Evolutionary conservation across 2,329 filamentous ascomycete species (phyloP), one percentile per base, ranked within the genome.

Genomic region (Hortaea werneckii): DNA sequence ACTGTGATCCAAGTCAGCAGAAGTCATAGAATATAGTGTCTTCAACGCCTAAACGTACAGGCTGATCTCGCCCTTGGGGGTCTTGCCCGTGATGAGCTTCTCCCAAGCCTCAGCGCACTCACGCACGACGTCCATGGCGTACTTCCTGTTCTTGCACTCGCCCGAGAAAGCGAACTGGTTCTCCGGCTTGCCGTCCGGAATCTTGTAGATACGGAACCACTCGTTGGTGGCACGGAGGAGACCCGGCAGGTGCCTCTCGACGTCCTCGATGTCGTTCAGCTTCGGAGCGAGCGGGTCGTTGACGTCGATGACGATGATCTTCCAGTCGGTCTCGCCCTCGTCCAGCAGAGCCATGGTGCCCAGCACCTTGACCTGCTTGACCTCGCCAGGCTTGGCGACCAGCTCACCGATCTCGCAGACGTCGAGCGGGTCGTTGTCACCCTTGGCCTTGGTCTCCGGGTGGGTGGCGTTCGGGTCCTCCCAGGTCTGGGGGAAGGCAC

Each of bases 131-230:
- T 98, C 92, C 69, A 85, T 84, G 68, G 92, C 92, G 71, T 96
- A 95, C 85, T 85, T 87, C 82, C 89, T 94, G 83, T 98, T 98
- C 85, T 98, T 98, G 86, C 90, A 96, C 79, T 98, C 92, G 76
- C 92, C 92, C 50, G 89, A 95, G 78, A 98, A 98, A 64, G 92
- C 92, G 67, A 98, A 98, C 77, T 96, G 92, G 82, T 98, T 98
- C 85, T 98, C 92, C 63, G 90, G 89, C 88, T 98, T 98, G 78
- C 92, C 92, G 67, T 98, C 92, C 67, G 92, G 92, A 73, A 98
- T 98, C 80, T 98, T 98, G 85, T 98, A 98, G 81, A 98, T 98
- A 71, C 92, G 88, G 88, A 98, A 98, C 92, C 92, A 98, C 78
- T 98, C 92, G 67, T 98, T 98, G 67, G 90, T 96, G 66, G 92